Percentiles rank a stretch among this genome's conserved stretches.
These are phyloP conservation scores for Amanita inopinata DNA, from an alignment of 768 basidiomycete genomes.

Conservation along the genomic window DNA sequence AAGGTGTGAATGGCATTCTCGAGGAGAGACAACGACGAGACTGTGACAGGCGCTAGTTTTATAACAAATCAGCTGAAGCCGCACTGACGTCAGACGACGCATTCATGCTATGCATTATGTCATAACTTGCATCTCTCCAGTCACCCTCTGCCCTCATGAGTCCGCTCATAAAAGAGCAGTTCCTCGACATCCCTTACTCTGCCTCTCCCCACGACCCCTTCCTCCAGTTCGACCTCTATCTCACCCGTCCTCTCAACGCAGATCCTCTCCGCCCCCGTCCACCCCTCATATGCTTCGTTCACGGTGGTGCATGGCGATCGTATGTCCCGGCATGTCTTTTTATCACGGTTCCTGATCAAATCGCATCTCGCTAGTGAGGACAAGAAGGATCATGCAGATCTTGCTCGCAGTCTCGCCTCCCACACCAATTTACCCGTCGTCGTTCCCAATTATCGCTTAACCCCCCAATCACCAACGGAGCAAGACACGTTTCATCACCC, in stretches of 20 bases:
- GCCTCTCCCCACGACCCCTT: constrained; percentile 18
- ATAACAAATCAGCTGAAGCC: constrained; percentile 8
- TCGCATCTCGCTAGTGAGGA: constrained; percentile 46
- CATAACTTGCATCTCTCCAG: not conserved
- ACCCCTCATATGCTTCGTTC: constrained; percentile 62
- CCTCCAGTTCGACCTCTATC: constrained; percentile 49
- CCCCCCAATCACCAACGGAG: constrained; percentile 28
- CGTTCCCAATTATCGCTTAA: constrained; percentile 74
- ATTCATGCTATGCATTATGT: not conserved
- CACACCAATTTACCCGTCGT: constrained; percentile 49
- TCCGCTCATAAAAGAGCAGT: too few relatives aligned
- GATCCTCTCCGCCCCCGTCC: constrained; percentile 7
- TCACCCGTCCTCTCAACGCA: constrained; percentile 16
- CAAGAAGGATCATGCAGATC: constrained; percentile 45
- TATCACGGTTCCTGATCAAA: constrained; percentile 3
- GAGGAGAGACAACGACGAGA: not conserved
- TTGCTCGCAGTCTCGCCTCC: constrained; percentile 44
- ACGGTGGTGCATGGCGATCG: constrained; percentile 81
- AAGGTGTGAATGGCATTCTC: constrained; percentile 59
- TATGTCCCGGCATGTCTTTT: constrained; percentile 25
- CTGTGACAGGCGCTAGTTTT: not conserved
- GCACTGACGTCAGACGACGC: not conserved
- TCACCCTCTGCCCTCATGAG: too few relatives aligned
- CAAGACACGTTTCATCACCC: constrained; percentile 50
- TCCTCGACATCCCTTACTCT: constrained; percentile 31